These are phyloP conservation scores for Trichoderma harzianum DNA, from an alignment of 2,329 filamentous ascomycete species.

Conservation along the genomic window DNA sequence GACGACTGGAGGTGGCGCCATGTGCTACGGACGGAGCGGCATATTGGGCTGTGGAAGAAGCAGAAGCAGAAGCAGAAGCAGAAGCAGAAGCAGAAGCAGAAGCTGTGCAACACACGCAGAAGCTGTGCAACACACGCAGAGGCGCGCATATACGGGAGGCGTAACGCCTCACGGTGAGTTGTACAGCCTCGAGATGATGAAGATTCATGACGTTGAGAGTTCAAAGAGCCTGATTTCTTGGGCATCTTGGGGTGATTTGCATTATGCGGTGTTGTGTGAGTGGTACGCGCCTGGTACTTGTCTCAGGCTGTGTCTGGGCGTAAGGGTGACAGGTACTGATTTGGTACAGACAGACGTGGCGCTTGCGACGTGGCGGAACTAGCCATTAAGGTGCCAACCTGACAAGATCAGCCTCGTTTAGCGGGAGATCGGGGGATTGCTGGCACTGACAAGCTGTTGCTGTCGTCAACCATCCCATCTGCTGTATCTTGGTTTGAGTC, in stretches of 20 bases:
- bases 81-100: no score
- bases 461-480: neutral
- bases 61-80: neutral
- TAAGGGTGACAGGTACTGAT: neutral
- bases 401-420: neutral
- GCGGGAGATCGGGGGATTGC: neutral
- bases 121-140: neutral
- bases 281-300: neutral
- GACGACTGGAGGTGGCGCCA: neutral
- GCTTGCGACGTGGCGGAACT: conserved; percentile 12
- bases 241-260: neutral
- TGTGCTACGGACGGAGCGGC: neutral
- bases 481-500: neutral
- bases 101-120: no score
- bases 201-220: neutral
- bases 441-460: conserved; percentile 5
- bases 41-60: neutral
- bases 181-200: neutral
- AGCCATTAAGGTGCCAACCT: neutral
- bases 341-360: neutral
- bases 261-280: neutral
- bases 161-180: neutral
- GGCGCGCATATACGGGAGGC: conserved; percentile 2
- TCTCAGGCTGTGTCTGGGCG: neutral
- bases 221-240: neutral